Evolutionary conservation across 257 asterid genomes (phyloP).

Genomic region (Lycium ferocissimum): DNA sequence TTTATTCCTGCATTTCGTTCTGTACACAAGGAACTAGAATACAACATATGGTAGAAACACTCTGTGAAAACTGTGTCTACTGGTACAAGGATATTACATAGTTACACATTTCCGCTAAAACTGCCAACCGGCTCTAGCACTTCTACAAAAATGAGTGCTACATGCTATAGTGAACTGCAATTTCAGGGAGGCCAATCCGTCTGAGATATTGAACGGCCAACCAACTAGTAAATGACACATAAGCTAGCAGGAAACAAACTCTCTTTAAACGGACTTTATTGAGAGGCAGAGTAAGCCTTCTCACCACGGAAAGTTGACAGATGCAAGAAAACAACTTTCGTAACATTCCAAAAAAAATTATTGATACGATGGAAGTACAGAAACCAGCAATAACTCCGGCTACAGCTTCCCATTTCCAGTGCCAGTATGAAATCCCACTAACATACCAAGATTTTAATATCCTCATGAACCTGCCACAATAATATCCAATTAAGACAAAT

Average conservation of each 20-base stretch:
- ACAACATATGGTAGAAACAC: conserved; percentile 14
- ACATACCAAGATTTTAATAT: conserved; percentile 60
- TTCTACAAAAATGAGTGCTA: conserved; percentile 45
- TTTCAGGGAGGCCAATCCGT: conserved; percentile 64
- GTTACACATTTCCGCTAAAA: conserved; percentile 28
- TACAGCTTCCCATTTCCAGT: conserved; percentile 78
- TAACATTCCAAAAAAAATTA: conserved; percentile 51
- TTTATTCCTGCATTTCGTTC: conserved; percentile 17
- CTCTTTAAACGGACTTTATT: conserved; percentile 53
- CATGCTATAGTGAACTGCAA: conserved; percentile 39
- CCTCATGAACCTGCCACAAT: conserved; percentile 66
- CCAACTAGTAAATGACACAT: conserved; percentile 84
- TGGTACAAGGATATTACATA: conserved; percentile 47
- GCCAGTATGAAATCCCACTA: conserved; percentile 43
- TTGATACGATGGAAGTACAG: conserved; percentile 57
- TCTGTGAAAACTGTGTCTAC: conserved; percentile 23
- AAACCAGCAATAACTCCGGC: conserved; percentile 70
- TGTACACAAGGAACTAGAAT: conserved; percentile 23
- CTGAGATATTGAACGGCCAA: conserved; percentile 68
- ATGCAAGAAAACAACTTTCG: conserved; percentile 46
- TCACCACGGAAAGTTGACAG: conserved; percentile 42
- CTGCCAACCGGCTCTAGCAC: conserved; percentile 40
- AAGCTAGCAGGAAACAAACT: conserved; percentile 66
- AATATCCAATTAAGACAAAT: conserved; percentile 13
- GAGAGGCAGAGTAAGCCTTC: conserved; percentile 39